Evolutionary conservation across 192 early-diverging fungal genomes (phyloP).

Genomic region (Polychytrium aggregatum): DNA sequence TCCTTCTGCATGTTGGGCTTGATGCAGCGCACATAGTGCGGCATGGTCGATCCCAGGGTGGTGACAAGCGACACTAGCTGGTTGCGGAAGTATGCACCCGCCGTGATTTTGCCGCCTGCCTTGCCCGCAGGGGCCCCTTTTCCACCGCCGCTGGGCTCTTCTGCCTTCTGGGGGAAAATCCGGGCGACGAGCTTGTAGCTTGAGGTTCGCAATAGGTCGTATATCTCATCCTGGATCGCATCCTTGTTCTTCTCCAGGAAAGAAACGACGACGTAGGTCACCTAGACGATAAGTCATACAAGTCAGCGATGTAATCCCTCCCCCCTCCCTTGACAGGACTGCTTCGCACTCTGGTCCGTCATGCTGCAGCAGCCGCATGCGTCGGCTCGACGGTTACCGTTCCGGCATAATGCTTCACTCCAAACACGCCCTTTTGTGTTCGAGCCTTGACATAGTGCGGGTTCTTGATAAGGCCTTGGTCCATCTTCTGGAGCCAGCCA

Average conservation of each 20-base stretch:
- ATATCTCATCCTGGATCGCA: constrained; percentile 39
- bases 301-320: no score
- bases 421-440: constrained; percentile 36
- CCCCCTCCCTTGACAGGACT: no score
- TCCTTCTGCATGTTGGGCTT: constrained; percentile 42
- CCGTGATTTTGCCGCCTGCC: constrained; percentile 26
- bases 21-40: constrained; percentile 50
- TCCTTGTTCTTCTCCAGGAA: constrained; percentile 51
- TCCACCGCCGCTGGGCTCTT: no score
- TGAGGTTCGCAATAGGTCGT: constrained; percentile 34
- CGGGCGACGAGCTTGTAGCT: constrained; percentile 19
- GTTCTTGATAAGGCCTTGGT: constrained; percentile 25
- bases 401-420: constrained; percentile 43
- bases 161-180: constrained; percentile 26
- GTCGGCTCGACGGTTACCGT: constrained; percentile 17
- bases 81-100: constrained; percentile 26
- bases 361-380: no score
- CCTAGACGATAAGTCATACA: no score
- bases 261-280: constrained; percentile 28
- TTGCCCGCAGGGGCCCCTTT: no score
- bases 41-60: constrained; percentile 33
- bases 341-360: no score
- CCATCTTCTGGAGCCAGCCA: constrained; percentile 31
- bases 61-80: constrained; percentile 32
- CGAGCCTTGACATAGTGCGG: constrained; percentile 36